Percentiles rank a stretch among this genome's conserved stretches.
Evolutionary conservation across 805 yeast species (phyloP).

Genomic region (Cyberlindnera petersonii): DNA sequence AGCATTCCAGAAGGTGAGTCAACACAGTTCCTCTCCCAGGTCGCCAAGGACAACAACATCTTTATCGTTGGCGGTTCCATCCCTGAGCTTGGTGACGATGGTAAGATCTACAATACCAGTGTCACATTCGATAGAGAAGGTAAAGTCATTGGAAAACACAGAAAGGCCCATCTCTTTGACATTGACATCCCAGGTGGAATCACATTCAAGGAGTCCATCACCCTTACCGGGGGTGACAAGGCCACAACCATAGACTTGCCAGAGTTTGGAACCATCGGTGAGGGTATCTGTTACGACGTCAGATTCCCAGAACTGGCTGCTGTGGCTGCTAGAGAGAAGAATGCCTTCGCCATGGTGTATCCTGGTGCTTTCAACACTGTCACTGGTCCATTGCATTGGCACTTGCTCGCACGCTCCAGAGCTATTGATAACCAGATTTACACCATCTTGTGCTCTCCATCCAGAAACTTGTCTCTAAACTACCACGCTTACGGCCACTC

Average conservation of each 20-base stretch:
- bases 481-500: slow-evolving; percentile 73
- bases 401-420: slow-evolving; percentile 64
- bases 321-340: slow-evolving; percentile 58
- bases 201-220: slow-evolving; percentile 79
- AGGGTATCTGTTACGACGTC: slow-evolving; percentile 82
- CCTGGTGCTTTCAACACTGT: slow-evolving; percentile 88
- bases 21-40: slow-evolving; percentile 53
- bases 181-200: slow-evolving; percentile 92
- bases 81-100: slow-evolving; percentile 63
- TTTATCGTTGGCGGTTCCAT: slow-evolving; percentile 88
- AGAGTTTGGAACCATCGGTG: slow-evolving; percentile 59
- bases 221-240: slow-evolving; percentile 75
- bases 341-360: slow-evolving; percentile 74
- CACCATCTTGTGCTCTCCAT: slow-evolving; percentile 83
- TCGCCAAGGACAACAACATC: slow-evolving; percentile 65
- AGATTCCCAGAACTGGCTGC: slow-evolving; percentile 79
- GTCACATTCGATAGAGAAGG: slow-evolving; percentile 74
- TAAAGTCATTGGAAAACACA: slow-evolving; percentile 79
- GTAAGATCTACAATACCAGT: slow-evolving; percentile 68
- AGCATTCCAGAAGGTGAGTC: slow-evolving; percentile 72
- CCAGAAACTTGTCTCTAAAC: slow-evolving; percentile 58
- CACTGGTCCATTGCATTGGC: slow-evolving; percentile 87
- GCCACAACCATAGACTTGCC: slow-evolving; percentile 55
- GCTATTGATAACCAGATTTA: slow-evolving; percentile 75
- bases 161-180: slow-evolving; percentile 89